Evolutionary conservation across 2,329 filamentous ascomycete genomes (phyloP).

Genomic region (Polytolypa hystricis): DNA sequence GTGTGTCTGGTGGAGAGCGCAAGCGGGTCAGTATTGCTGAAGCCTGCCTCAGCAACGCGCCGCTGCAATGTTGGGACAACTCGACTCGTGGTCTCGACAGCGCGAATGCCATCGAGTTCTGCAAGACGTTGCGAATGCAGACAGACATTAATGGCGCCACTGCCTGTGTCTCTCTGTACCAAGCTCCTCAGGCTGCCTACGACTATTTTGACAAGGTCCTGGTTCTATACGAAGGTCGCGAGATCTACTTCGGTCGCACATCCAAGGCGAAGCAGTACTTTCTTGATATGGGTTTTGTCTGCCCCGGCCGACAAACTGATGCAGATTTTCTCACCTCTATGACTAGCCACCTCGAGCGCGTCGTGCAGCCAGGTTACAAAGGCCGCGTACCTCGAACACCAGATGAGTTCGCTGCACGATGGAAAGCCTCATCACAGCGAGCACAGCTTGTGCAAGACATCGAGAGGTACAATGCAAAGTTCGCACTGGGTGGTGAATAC

Average conservation of each 20-base stretch:
- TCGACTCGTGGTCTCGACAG: constrained; percentile 58
- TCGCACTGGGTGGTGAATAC: constrained; percentile 30
- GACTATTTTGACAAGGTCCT: constrained; percentile 71
- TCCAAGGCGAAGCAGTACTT: constrained; percentile 61
- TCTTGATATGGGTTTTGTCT: constrained; percentile 61
- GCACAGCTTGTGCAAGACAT: constrained; percentile 30
- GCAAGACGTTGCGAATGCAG: constrained; percentile 61
- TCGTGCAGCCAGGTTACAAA: constrained; percentile 47
- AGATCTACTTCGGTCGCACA: constrained; percentile 63
- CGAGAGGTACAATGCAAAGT: constrained; percentile 30
- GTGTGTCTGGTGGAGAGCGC: constrained; percentile 66
- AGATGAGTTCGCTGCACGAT: constrained; percentile 54
- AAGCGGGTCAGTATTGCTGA: constrained; percentile 75
- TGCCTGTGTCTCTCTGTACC: constrained; percentile 76
- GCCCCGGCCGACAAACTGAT: constrained; percentile 64
- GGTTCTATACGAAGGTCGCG: constrained; percentile 63
- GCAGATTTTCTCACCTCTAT: constrained; percentile 55
- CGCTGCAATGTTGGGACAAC: constrained; percentile 66
- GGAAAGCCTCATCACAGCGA: constrained; percentile 44
- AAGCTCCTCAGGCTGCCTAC: constrained; percentile 72
- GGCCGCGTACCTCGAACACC: constrained; percentile 50
- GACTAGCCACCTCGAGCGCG: neutral
- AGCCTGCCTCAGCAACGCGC: constrained; percentile 64
- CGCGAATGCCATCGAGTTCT: constrained; percentile 55
- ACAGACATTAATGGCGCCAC: constrained; percentile 74